phyloP scores from a whole-genome alignment of 2,329 filamentous ascomycete genomes.

The Fusarium protoensiforme region DNA sequence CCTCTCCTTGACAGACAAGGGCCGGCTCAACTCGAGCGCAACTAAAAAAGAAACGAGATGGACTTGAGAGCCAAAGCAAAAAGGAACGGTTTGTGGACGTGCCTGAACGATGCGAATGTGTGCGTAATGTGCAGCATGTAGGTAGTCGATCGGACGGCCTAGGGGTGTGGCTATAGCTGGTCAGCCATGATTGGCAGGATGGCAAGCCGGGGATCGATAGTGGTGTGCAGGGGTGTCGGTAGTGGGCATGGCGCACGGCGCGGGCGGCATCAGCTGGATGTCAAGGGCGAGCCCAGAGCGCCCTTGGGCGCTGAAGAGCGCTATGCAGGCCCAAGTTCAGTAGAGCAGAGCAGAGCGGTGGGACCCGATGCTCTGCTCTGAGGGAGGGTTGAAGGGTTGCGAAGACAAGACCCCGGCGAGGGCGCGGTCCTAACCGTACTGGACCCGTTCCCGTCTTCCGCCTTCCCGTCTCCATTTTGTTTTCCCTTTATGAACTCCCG shows the following conservation, averaged over 20 bases:
- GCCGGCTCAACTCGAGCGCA: slow-evolving; percentile 17
- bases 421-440: slow-evolving; percentile 43
- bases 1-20: slow-evolving; percentile 1
- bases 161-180: slow-evolving; percentile 37
- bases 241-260: slow-evolving; percentile 35
- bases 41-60: slow-evolving; percentile 19
- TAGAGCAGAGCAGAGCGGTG: slow-evolving; percentile 22
- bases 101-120: slow-evolving; percentile 34
- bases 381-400: slow-evolving; percentile 29
- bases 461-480: slow-evolving; percentile 43
- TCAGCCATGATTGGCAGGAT: slow-evolving; percentile 38
- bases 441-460: slow-evolving; percentile 41
- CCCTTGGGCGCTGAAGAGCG: slow-evolving; percentile 26
- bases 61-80: slow-evolving; percentile 9
- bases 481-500: slow-evolving; percentile 30
- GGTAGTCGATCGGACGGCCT: slow-evolving; percentile 32
- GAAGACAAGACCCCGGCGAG: slow-evolving; percentile 16
- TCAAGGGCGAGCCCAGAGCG: slow-evolving; percentile 34
- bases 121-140: slow-evolving; percentile 39
- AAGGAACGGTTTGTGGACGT: slow-evolving; percentile 40
- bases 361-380: slow-evolving; percentile 12
- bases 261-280: slow-evolving; percentile 42
- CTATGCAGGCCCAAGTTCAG: slow-evolving; percentile 17
- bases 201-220: slow-evolving; percentile 30
- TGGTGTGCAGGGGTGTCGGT: slow-evolving; percentile 45